Base-by-base conservation (phyloP, 129 eudicot genomes). In the Artemisia annua region DNA sequence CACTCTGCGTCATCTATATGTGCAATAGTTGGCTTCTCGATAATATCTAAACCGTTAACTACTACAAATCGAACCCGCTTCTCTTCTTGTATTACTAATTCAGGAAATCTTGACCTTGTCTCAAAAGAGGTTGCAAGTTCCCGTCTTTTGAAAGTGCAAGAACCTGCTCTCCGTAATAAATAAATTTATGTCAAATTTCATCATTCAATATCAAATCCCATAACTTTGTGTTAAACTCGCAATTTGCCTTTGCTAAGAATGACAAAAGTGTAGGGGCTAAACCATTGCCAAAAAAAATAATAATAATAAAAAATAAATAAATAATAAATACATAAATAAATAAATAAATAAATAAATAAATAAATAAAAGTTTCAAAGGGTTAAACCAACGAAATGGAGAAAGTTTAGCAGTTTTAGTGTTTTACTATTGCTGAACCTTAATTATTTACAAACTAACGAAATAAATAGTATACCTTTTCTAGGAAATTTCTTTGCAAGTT, bases 31-130 rank as follows among this genome's bases (percentile, higher is more conserved):
- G 99, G 99, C 74, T 88, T 95, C 50, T 95, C 99, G 60, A 85
- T 68, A 43, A 95, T 90, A 48, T 78, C 81, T 80, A 95, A 80
- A 70, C 99, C 99, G 80, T 90, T 95, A 59, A 91, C 99, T 48
- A 95, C 99, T 11, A 95, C 96, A 83, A 95, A 95, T 55, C 99
- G 99, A 59, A 95, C 97, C 66, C 99, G 87, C 76, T 95, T 95
- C 80, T 88, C 99, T 69, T 95, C 99, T 74, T 95, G 99, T 77
- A 95, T 85, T 72, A 95, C 99, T 57, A 95, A 70, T 82, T 95
- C 99, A 11, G 99, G 99, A 82, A 95, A 95, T 69, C 91, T 88
- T 44, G 94, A 83, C 65, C 97, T 78, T 78, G 99, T 95, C 78
- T 95, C 99, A 39, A 88, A 79, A 48, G 97, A 95, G 35, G 99